A percentile compares a stretch with the other conserved stretches of the same genome.
phyloP scores from a whole-genome alignment of 352 stramenopile genomes.

The Peronospora belbahrii region DNA sequence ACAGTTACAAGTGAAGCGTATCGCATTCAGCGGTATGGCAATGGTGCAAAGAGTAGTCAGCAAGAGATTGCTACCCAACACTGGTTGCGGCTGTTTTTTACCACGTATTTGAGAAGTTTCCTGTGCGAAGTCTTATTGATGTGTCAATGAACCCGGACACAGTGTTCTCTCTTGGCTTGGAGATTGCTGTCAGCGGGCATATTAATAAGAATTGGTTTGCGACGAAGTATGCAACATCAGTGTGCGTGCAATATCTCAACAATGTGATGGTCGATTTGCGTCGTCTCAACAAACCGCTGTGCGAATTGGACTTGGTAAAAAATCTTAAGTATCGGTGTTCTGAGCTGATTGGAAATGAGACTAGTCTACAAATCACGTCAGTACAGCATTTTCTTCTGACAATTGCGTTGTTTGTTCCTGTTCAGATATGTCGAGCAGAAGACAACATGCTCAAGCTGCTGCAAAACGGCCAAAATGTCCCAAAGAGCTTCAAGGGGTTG shows the following conservation, averaged over 20 bases:
- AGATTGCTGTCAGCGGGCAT: neutral
- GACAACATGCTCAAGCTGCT: constrained; percentile 47
- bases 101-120: constrained; percentile 60
- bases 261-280: constrained; percentile 39
- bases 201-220: neutral
- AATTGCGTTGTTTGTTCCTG: constrained; percentile 50
- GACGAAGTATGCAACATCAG: neutral
- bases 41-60: neutral
- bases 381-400: neutral
- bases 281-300: constrained; percentile 29
- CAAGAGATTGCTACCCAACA: constrained; percentile 2
- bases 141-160: constrained; percentile 7
- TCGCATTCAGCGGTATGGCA: constrained; percentile 30
- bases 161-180: constrained; percentile 8
- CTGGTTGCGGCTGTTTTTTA: constrained; percentile 37
- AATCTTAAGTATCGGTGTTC: neutral
- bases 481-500: neutral
- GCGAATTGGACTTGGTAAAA: constrained; percentile 7
- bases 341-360: neutral
- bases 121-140: constrained; percentile 24
- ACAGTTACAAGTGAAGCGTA: constrained; percentile 50
- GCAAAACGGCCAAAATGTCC: constrained; percentile 23
- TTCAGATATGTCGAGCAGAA: constrained; percentile 66
- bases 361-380: neutral
- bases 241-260: constrained; percentile 19